phyloP scores from a whole-genome alignment of 805 yeast species.

The Pichia nanzhaoensis region DNA sequence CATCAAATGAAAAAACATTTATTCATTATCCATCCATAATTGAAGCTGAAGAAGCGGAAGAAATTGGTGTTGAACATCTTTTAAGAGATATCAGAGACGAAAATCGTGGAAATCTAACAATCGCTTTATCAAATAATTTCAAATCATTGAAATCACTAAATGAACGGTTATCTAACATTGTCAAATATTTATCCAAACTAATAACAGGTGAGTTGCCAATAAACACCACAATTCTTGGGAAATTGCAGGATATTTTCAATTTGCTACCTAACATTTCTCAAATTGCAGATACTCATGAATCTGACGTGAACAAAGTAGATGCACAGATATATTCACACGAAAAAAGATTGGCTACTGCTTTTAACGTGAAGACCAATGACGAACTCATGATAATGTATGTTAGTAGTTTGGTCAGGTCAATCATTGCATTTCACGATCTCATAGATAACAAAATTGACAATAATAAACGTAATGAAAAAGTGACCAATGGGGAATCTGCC shows the following conservation, averaged over 20 bases:
- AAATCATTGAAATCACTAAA: slow-evolving; percentile 83
- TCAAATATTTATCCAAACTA: slow-evolving; percentile 70
- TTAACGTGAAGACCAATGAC: slow-evolving; percentile 90
- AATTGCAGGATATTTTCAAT: slow-evolving; percentile 91
- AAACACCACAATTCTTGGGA: slow-evolving; percentile 85
- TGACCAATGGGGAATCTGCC: background rate
- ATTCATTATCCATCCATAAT: slow-evolving; percentile 87
- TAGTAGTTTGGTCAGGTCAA: slow-evolving; percentile 83
- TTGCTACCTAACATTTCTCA: slow-evolving; percentile 66
- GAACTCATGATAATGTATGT: slow-evolving; percentile 92
- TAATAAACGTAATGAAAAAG: slow-evolving; percentile 26
- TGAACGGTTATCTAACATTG: slow-evolving; percentile 70
- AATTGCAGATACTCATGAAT: slow-evolving; percentile 28
- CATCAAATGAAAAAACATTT: slow-evolving; percentile 87
- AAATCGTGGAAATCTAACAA: slow-evolving; percentile 88
- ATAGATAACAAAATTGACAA: slow-evolving; percentile 93
- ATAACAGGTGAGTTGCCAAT: slow-evolving; percentile 68
- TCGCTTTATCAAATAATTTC: slow-evolving; percentile 82
- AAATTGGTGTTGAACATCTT: slow-evolving; percentile 96
- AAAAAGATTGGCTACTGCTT: slow-evolving; percentile 54
- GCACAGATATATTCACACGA: slow-evolving; percentile 15
- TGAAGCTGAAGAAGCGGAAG: slow-evolving; percentile 98
- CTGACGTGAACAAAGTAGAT: slow-evolving; percentile 9
- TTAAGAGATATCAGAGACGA: slow-evolving; percentile 92
- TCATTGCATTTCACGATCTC: slow-evolving; percentile 92